Evolutionary conservation across 1,284 basidiomycete species (phyloP), one percentile per base, ranked within the genome.

Genomic region (Porogramme epimiltina): DNA sequence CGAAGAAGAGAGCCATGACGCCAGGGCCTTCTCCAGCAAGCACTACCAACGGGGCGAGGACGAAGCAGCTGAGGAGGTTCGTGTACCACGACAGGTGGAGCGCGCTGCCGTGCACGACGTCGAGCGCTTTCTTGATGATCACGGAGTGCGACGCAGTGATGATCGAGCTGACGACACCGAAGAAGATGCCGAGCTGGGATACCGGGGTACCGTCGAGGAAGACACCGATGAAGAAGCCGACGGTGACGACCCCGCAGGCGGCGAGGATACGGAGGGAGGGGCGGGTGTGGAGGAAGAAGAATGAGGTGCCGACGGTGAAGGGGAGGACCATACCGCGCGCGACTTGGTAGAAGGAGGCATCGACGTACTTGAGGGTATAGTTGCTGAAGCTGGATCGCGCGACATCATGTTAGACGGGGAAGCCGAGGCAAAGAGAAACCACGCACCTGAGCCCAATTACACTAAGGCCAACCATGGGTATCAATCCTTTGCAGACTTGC

Each of bases 301-400:
- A 87, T 24, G 93, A 93, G 19, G 89, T 87, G 59, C 76, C 71
- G 61, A 94, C 91, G 16, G 93, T 95, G 75, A 92, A 90, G 0
- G 93, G 92, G 28, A 94, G 81, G 25, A 94, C 80, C 56, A 94
- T 78, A 16, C 91, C 91, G n/a, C 91, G 85, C 1, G 91, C 91
- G 54, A 94, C 85, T 72, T 92, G 91, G 67, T 95, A 95, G 71
- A 94, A 94, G 0, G 93, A 94, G 4, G 92, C 90, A 55, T 95
- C 93, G 62, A 95, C 93, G 63, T 88, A 91, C 82, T 93, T 90
- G 43, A 95, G 79, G 49, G 91, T 94, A 66, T 89, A 93, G 67
- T 94, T 95, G 73, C 90, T 92, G 69, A 91, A 90, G 62, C 89
- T 93, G 65, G 36, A 18, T 10, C 28, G 34, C 34, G 34, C 10